These are phyloP conservation scores for Monsonia emarginata DNA, from an alignment of 441 rosid species.

Conservation along the genomic window DNA sequence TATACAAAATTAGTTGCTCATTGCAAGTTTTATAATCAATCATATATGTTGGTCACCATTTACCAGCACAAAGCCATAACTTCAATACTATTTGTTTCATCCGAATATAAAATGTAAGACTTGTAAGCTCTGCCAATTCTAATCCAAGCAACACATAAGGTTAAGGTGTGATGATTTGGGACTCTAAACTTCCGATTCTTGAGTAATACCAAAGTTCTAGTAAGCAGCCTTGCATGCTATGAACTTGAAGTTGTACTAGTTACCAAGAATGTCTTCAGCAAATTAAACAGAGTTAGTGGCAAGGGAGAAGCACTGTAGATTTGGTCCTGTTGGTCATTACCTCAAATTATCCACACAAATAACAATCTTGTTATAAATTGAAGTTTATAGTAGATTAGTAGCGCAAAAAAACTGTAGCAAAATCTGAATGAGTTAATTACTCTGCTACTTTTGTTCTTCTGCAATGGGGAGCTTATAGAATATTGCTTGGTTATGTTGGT, in stretches of 20 bases:
- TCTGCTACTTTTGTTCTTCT: no score
- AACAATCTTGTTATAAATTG: neutral
- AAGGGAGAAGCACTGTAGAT: neutral
- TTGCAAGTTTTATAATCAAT: no score
- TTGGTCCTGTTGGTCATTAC: neutral
- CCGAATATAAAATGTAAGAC: neutral
- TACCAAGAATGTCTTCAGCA: neutral
- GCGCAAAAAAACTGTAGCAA: neutral
- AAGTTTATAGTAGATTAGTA: neutral
- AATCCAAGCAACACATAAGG: neutral
- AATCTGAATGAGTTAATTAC: neutral
- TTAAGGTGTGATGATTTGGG: neutral
- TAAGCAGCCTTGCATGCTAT: neutral
- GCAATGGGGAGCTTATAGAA: no score
- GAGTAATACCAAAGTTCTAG: neutral
- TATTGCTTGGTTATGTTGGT: no score
- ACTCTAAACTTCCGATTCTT: neutral
- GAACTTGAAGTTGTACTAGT: neutral
- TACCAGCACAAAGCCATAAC: no score
- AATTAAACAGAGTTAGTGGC: neutral
- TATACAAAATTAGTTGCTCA: no score
- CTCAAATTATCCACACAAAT: neutral
- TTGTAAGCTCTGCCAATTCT: neutral
- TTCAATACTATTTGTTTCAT: no score
- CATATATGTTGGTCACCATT: neutral